Conservation (phyloP, 1,284 basidiomycete species). For the Golubevia pallescens region DNA sequence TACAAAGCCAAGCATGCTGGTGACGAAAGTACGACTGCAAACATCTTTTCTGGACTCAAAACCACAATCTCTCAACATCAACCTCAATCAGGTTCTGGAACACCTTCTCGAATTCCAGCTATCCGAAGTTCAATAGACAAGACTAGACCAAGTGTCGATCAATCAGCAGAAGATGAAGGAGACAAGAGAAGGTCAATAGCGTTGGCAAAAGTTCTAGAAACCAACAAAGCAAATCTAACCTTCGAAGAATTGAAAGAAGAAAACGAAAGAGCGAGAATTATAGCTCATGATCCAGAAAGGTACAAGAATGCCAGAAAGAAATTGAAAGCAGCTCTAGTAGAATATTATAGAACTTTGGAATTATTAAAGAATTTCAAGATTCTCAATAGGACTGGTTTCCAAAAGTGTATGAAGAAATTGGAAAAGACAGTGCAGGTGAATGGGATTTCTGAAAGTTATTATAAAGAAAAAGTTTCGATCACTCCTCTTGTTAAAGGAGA, state of each 20-base stretch:
- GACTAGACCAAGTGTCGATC: not conserved
- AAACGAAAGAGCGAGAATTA: conserved; percentile 16
- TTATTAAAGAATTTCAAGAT: conserved; percentile 58
- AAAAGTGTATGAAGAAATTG: conserved; percentile 60
- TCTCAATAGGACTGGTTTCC: conserved; percentile 51
- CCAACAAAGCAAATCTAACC: conserved; percentile 18
- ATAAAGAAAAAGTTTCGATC: conserved; percentile 26
- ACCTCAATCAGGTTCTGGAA: not conserved
- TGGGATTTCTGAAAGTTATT: conserved; percentile 35
- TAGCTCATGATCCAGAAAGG: conserved; percentile 54
- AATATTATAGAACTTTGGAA: conserved; percentile 55
- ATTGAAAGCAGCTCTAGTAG: conserved; percentile 52
- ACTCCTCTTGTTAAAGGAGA: conserved; percentile 43
- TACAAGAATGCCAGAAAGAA: conserved; percentile 57
- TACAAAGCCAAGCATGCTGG: not conserved
- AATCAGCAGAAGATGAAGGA: conserved; percentile 33
- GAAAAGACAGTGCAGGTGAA: conserved; percentile 41
- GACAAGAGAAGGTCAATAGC: conserved; percentile 39
- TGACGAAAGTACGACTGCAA: not conserved
- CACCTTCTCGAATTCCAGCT: not conserved
- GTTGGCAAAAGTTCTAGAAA: conserved; percentile 13
- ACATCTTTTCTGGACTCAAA: not conserved
- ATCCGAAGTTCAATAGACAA: not conserved
- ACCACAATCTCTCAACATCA: not conserved
- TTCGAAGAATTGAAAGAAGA: conserved; percentile 21